phyloP scores from a whole-genome alignment of 2,329 filamentous ascomycete species.

The Emmonsiellopsis sp. region DNA sequence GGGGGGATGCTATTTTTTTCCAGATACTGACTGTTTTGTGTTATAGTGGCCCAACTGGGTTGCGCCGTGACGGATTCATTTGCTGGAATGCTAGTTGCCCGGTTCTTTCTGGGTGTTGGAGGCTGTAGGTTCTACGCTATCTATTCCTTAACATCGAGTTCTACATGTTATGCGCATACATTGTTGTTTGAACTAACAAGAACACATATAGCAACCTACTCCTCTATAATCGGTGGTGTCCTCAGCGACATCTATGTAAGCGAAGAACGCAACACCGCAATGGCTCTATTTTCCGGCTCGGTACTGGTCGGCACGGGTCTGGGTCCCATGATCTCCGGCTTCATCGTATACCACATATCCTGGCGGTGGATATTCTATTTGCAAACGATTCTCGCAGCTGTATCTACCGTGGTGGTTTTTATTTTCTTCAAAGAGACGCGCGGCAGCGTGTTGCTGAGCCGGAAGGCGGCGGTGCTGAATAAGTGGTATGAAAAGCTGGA shows the following conservation, averaged over 20 bases:
- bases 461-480: constrained; percentile 66
- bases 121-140: constrained; percentile 46
- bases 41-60: constrained; percentile 52
- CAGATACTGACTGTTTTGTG: constrained; percentile 7
- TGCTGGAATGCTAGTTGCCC: constrained; percentile 62
- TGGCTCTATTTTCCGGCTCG: constrained; percentile 76
- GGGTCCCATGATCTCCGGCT: constrained; percentile 63
- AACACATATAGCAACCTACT: constrained; percentile 48
- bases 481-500: constrained; percentile 70
- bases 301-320: constrained; percentile 71
- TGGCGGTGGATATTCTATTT: constrained; percentile 91
- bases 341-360: constrained; percentile 54
- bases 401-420: constrained; percentile 55
- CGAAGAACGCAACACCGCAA: constrained; percentile 72
- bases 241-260: constrained; percentile 78
- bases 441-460: constrained; percentile 66
- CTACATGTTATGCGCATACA: not conserved
- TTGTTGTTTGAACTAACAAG: not conserved
- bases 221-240: constrained; percentile 86
- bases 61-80: constrained; percentile 63
- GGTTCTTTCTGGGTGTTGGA: constrained; percentile 70
- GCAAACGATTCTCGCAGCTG: constrained; percentile 60
- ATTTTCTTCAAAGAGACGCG: constrained; percentile 73
- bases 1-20: not conserved
- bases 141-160: not conserved